Percentiles rank a stretch among this genome's conserved stretches.
Evolutionary conservation across 441 rosid species (phyloP).

Genomic region (Euphorbia corollata): DNA sequence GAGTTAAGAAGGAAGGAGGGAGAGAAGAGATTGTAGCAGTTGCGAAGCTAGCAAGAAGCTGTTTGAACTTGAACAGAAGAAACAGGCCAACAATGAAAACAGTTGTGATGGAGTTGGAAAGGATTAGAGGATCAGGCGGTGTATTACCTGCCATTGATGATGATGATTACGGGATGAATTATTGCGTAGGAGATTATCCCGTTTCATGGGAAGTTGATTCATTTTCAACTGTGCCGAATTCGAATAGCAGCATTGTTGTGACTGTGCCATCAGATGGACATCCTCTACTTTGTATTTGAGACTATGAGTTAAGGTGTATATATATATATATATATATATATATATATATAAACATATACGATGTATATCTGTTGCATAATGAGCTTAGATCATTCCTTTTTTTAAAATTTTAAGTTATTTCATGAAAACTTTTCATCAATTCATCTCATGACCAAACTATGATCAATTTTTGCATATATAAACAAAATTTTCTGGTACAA

Average conservation of each 20-base stretch:
- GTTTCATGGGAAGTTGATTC: background rate
- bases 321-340: too few relatives aligned
- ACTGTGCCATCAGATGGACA: background rate
- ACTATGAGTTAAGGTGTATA: too few relatives aligned
- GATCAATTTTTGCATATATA: background rate
- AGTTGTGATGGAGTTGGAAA: conserved; percentile 9
- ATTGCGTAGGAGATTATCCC: background rate
- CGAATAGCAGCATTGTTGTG: background rate
- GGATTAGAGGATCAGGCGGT: conserved; percentile 5
- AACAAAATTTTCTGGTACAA: background rate
- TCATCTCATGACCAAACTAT: background rate
- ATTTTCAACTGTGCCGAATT: background rate
- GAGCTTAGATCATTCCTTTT: too few relatives aligned
- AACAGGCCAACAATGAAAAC: conserved; percentile 12
- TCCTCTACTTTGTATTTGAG: background rate
- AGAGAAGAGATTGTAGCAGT: conserved; percentile 7
- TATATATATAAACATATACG: too few relatives aligned
- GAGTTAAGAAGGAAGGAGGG: conserved; percentile 9
- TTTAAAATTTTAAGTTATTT: too few relatives aligned
- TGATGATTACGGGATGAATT: conserved; percentile 3
- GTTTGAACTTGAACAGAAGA: conserved; percentile 8
- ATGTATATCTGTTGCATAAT: too few relatives aligned
- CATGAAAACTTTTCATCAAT: too few relatives aligned
- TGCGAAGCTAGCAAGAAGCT: conserved; percentile 10
- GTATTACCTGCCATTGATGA: background rate